Conservation (phyloP, 176 grass and related monocot genomes). For the Eremochloa ophiuroides region DNA sequence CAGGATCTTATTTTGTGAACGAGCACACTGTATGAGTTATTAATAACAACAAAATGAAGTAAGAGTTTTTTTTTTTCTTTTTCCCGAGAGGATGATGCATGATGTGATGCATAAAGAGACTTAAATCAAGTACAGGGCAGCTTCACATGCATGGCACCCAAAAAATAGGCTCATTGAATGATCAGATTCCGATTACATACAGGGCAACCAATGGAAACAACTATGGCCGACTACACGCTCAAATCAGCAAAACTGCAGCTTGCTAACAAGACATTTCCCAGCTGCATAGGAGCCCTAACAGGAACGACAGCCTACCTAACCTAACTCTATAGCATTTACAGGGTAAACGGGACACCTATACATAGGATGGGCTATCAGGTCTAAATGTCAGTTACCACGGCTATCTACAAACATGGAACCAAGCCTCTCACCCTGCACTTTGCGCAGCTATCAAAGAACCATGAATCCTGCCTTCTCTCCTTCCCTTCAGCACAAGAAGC, state of each 20-base stretch:
- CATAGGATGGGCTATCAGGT: slow-evolving; percentile 42
- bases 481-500: slow-evolving; percentile 15
- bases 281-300: slow-evolving; percentile 40
- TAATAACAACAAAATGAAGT: too few species aligned
- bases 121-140: neutral
- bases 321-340: slow-evolving; percentile 62
- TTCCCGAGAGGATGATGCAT: too few species aligned
- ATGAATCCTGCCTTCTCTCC: neutral
- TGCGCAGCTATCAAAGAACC: slow-evolving; percentile 5
- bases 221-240: slow-evolving; percentile 30
- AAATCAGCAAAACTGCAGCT: slow-evolving; percentile 70
- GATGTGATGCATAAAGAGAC: too few species aligned
- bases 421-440: slow-evolving; percentile 26
- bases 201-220: slow-evolving; percentile 40
- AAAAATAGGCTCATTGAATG: slow-evolving; percentile 57
- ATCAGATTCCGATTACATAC: slow-evolving; percentile 52
- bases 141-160: neutral
- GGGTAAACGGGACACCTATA: slow-evolving; percentile 37
- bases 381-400: slow-evolving; percentile 49
- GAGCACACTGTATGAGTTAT: too few species aligned
- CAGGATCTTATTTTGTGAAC: too few species aligned
- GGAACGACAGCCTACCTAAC: slow-evolving; percentile 30
- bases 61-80: too few species aligned
- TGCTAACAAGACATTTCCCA: slow-evolving; percentile 39
- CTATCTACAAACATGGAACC: slow-evolving; percentile 58